Percentiles rank a stretch among this genome's conserved stretches.
phyloP scores from a whole-genome alignment of 441 rosid species.

The Croton setiger region DNA sequence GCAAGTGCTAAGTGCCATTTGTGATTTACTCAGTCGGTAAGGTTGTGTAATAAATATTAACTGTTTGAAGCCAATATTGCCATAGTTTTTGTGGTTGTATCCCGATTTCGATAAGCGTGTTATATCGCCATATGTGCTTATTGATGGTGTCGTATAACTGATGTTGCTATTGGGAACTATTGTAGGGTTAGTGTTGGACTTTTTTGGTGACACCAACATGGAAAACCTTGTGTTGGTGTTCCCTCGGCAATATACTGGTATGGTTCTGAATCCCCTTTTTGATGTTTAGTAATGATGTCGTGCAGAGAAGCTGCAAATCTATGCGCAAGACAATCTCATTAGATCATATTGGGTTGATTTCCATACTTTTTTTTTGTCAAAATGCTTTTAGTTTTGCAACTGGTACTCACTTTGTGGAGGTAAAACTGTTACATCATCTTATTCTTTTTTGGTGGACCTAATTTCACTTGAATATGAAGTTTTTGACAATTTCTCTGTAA shows the following conservation, averaged over 20 bases:
- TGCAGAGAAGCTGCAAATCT: conserved; percentile 28
- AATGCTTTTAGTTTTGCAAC: neutral
- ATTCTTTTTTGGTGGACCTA: neutral
- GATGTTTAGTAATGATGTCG: conserved; percentile 27
- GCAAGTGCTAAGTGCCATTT: conserved; percentile 16
- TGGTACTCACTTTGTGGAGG: neutral
- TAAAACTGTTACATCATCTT: neutral
- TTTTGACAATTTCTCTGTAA: neutral
- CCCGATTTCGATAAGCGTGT: conserved; percentile 24
- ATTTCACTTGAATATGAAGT: neutral
- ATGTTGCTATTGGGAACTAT: conserved; percentile 42
- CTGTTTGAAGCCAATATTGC: conserved; percentile 13
- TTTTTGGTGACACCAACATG: conserved; percentile 55
- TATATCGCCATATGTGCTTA: conserved; percentile 28
- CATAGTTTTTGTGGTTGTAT: conserved; percentile 15
- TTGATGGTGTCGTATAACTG: conserved; percentile 33
- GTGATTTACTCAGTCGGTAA: conserved; percentile 10
- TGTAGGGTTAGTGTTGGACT: conserved; percentile 55
- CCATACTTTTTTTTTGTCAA: conserved; percentile 10
- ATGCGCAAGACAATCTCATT: conserved; percentile 20
- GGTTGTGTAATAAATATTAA: neutral
- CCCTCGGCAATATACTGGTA: conserved; percentile 54
- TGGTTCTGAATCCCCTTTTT: conserved; percentile 45
- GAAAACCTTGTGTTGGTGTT: conserved; percentile 52
- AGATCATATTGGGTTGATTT: conserved; percentile 13